A percentile compares a stretch with the other conserved stretches of the same genome.
Conservation (phyloP, 2,329 filamentous ascomycete genomes). For the Rhynchosporium graminicola region DNA sequence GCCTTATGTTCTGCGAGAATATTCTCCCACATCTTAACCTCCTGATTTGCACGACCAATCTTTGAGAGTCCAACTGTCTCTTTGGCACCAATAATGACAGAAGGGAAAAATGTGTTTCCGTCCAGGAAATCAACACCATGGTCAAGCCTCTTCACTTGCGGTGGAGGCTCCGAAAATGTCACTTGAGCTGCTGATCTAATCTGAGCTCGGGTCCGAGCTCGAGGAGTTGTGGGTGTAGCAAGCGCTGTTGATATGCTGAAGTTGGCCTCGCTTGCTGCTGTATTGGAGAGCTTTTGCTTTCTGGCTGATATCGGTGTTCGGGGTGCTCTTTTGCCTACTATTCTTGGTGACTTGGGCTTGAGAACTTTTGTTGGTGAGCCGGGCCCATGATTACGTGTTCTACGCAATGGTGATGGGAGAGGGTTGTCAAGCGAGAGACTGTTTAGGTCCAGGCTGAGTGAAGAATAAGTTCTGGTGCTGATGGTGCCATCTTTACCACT, state of each 20-base stretch:
- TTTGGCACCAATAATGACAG: conserved; percentile 20
- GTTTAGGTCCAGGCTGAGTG: conserved; percentile 12
- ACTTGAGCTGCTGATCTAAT: not conserved
- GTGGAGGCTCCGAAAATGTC: not conserved
- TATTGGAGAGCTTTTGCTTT: conserved; percentile 5
- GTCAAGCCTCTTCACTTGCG: not conserved
- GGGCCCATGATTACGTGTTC: not conserved
- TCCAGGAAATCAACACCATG: conserved; percentile 1
- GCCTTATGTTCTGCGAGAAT: conserved; percentile 20
- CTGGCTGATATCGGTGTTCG: not conserved
- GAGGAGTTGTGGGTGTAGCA: not conserved
- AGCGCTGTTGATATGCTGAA: not conserved
- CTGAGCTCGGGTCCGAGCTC: not conserved
- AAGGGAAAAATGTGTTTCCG: conserved; percentile 19
- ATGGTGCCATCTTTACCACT: conserved; percentile 10
- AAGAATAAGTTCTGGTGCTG: conserved; percentile 9
- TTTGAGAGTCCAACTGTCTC: conserved; percentile 26
- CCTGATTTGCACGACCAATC: conserved; percentile 22
- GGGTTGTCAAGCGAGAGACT: conserved; percentile 5
- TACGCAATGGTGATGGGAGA: not conserved
- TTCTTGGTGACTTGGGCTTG: conserved; percentile 12
- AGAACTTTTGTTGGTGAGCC: conserved; percentile 8
- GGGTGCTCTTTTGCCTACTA: not conserved
- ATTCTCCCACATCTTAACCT: conserved; percentile 26
- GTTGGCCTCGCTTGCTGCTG: conserved; percentile 3